phyloP scores from a whole-genome alignment of 257 asterid species.

The Fraxinus quadrangulata region DNA sequence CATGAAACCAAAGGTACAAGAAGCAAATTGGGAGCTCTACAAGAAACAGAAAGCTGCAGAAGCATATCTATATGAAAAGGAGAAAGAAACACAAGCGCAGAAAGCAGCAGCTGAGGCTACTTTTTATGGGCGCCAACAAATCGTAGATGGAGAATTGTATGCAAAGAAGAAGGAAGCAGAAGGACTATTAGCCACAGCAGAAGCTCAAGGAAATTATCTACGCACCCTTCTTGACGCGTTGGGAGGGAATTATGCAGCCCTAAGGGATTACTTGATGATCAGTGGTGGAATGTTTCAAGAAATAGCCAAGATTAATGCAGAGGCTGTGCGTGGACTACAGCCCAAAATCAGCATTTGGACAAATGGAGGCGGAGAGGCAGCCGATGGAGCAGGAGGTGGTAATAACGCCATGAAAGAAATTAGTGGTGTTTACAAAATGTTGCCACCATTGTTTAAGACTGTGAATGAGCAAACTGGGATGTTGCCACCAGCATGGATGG shows the following conservation, averaged over 20 bases:
- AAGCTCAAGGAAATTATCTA: slow-evolving; percentile 59
- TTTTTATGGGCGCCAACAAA: slow-evolving; percentile 39
- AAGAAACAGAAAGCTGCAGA: slow-evolving; percentile 62
- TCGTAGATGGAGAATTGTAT: slow-evolving; percentile 53
- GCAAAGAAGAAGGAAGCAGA: slow-evolving; percentile 66
- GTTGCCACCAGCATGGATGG: slow-evolving; percentile 67
- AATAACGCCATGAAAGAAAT: slow-evolving; percentile 52
- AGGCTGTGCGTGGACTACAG: slow-evolving; percentile 55
- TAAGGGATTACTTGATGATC: slow-evolving; percentile 66
- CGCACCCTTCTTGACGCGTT: slow-evolving; percentile 46
- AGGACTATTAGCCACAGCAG: slow-evolving; percentile 54
- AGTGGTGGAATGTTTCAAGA: slow-evolving; percentile 54
- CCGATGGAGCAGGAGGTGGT: not conserved
- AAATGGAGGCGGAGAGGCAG: slow-evolving; percentile 21
- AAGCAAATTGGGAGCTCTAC: slow-evolving; percentile 70
- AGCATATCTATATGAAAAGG: slow-evolving; percentile 54
- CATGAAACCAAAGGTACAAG: slow-evolving; percentile 44
- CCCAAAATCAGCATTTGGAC: slow-evolving; percentile 77
- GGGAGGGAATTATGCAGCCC: slow-evolving; percentile 55
- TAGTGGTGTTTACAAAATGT: slow-evolving; percentile 58
- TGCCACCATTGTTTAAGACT: slow-evolving; percentile 66
- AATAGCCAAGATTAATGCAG: slow-evolving; percentile 58
- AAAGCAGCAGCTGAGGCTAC: slow-evolving; percentile 58
- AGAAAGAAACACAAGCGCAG: slow-evolving; percentile 54
- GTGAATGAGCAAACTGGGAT: slow-evolving; percentile 75